Evolutionary conservation across 1,284 basidiomycete species (phyloP).

Genomic region (Cerrena zonata): DNA sequence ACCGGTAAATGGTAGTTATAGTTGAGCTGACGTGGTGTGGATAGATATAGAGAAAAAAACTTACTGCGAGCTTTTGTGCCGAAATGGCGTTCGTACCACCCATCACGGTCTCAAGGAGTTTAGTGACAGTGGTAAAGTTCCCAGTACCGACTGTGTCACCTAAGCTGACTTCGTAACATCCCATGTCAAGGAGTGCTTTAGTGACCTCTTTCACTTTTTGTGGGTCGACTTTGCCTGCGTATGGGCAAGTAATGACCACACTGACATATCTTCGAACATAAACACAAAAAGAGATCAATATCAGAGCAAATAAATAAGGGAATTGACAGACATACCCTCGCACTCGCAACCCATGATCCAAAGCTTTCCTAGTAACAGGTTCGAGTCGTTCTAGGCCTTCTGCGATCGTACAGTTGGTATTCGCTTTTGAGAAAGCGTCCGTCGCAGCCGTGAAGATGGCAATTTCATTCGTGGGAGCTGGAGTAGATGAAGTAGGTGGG

Average conservation of each 20-base stretch:
- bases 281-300: constrained; percentile 37
- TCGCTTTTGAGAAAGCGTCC: constrained; percentile 81
- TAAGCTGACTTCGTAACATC: constrained; percentile 88
- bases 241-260: constrained; percentile 82
- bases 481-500: constrained; percentile 23
- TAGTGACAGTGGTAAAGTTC: constrained; percentile 62
- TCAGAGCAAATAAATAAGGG: constrained; percentile 34
- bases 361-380: constrained; percentile 60
- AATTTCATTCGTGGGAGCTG: constrained; percentile 72
- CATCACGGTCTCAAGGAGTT: constrained; percentile 68
- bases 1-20: neutral
- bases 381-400: constrained; percentile 69
- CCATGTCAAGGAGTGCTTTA: constrained; percentile 76
- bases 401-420: constrained; percentile 73
- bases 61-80: constrained; percentile 65
- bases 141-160: constrained; percentile 91
- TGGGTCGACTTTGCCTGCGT: constrained; percentile 72
- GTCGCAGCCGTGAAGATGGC: constrained; percentile 87
- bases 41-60: constrained; percentile 27
- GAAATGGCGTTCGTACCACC: constrained; percentile 42
- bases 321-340: constrained; percentile 32
- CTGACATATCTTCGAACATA: constrained; percentile 70
- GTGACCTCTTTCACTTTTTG: constrained; percentile 66
- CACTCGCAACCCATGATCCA: constrained; percentile 62
- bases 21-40: neutral